A percentile compares a stretch with the other conserved stretches of the same genome.
Evolutionary conservation across 1,139 yeast species (phyloP).

Genomic region (Taphrina wiesneri): DNA sequence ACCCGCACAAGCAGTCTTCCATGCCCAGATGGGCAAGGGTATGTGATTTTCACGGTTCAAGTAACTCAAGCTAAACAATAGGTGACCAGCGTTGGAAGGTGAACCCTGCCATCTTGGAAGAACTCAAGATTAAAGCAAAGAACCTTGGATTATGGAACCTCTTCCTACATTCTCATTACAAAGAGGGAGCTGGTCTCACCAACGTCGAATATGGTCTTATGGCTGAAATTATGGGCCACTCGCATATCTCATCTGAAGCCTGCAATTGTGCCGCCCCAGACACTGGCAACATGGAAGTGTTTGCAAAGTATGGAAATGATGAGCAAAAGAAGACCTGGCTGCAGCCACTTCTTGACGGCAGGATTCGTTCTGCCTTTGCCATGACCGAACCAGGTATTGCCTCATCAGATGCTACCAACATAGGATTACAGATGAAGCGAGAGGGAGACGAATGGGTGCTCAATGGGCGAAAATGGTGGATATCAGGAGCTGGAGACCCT

Average conservation of each 20-base stretch:
- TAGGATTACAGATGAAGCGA: conserved; percentile 53
- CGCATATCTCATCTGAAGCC: conserved; percentile 44
- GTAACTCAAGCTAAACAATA: conserved; percentile 10
- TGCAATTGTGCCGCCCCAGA: conserved; percentile 70
- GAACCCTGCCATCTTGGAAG: conserved; percentile 57
- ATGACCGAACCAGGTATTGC: conserved; percentile 71
- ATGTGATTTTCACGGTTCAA: neutral
- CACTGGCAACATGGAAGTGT: conserved; percentile 73
- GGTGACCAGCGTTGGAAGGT: conserved; percentile 54
- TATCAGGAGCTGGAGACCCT: conserved; percentile 75
- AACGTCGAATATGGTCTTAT: conserved; percentile 69
- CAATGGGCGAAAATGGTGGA: conserved; percentile 74
- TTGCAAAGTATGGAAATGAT: conserved; percentile 60
- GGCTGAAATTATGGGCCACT: conserved; percentile 64
- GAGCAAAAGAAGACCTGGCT: conserved; percentile 59
- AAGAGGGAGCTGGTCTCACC: conserved; percentile 65
- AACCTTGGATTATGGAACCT: conserved; percentile 65
- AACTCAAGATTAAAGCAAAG: conserved; percentile 58
- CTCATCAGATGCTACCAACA: conserved; percentile 68
- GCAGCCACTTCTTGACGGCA: conserved; percentile 59
- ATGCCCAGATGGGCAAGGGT: conserved; percentile 47
- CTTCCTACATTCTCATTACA: conserved; percentile 59
- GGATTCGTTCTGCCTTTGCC: conserved; percentile 65
- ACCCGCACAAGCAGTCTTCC: conserved; percentile 58
- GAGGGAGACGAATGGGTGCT: conserved; percentile 58